Base-by-base conservation (phyloP, 2,329 filamentous ascomycete species). In the Fusarium vanettenii region DNA sequence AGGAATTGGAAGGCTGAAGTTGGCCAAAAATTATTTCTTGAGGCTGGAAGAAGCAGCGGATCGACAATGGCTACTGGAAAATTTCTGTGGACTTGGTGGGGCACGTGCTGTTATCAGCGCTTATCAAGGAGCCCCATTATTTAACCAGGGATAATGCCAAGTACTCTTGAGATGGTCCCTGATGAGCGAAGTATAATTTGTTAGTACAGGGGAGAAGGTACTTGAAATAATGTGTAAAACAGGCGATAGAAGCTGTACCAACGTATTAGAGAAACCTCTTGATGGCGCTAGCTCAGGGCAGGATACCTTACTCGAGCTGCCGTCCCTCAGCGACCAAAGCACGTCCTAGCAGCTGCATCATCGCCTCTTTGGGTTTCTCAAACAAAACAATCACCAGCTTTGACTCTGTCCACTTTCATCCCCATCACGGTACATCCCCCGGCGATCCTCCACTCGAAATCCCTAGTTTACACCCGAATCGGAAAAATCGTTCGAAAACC, bases 51-150 rank as follows among this genome's bases (percentile, higher is more conserved):
- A 39, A 25, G 22, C 50, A 20, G 64, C 65, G 48, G 63, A 64
- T 56, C 56, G 59, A 50, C 66, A 68, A 66, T 66, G 70, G 67
- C 69, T 66, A 56, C 65, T 63, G 50, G 67, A 77, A 79, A 79
- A 76, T 69, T 76, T 79, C 71, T 71, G 76, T 79, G 78, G 78
- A 57, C 61, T 66, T 60, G 59, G 74, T 79, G 77, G 77, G 69
- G 66, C 69, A 56, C 59, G 52, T 77, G 60, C 22, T 52, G 67
- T 75, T 78, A 72, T 79, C 73, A 37, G 22, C 6, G 9, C 25
- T 78, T 78, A 78, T 78, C 77, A 27, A 8, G 1, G 4, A 35
- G 59, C 25, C 39, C 63, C 41, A 59, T 4, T 27, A 6, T 16
- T 25, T 18, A 41, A 31, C 48, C 56, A 68, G 56, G 62, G 52